These are phyloP conservation scores for Trypanosomatidae sp. DNA, from an alignment of 208 protist species.

Conservation along the genomic window DNA sequence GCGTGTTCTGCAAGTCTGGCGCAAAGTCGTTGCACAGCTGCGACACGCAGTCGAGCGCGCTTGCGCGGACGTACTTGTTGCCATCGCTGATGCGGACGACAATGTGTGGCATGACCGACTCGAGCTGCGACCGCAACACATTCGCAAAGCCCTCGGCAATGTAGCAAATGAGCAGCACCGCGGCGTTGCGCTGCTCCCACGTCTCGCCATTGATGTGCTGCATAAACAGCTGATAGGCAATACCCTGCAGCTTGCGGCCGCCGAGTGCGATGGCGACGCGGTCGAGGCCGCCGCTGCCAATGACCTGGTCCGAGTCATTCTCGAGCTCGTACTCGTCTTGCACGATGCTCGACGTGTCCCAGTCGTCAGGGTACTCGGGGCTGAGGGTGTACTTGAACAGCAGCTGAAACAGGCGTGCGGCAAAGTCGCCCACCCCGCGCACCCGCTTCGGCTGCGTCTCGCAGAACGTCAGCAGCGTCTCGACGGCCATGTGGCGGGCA, in stretches of 20 bases:
- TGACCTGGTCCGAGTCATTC: constrained; percentile 39
- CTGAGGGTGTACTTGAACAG: constrained; percentile 78
- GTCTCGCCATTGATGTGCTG: constrained; percentile 50
- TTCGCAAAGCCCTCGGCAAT: constrained; percentile 46
- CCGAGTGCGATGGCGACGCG: constrained; percentile 58
- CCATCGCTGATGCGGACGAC: constrained; percentile 41
- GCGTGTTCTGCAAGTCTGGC: constrained; percentile 31
- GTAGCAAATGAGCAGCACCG: constrained; percentile 61
- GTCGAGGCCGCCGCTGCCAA: constrained; percentile 59
- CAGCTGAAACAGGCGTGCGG: constrained; percentile 61
- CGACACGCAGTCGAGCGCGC: constrained; percentile 49
- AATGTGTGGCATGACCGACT: constrained; percentile 28
- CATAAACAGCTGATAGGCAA: constrained; percentile 45
- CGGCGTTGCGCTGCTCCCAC: constrained; percentile 68
- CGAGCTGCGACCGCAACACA: constrained; percentile 44
- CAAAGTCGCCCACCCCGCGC: constrained; percentile 70
- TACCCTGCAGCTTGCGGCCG: constrained; percentile 58
- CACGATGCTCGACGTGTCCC: constrained; percentile 35
- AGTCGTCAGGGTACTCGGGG: constrained; percentile 40
- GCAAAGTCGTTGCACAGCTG: constrained; percentile 64
- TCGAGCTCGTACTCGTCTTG: constrained; percentile 54
- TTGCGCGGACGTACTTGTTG: constrained; percentile 65
- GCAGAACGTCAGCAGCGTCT: constrained; percentile 66
- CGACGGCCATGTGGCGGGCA: constrained; percentile 70
- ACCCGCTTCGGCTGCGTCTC: constrained; percentile 64